Evolutionary conservation across 495 filamentous ascomycete genomes (phyloP).

Genomic region (Delitschia confertaspora): DNA sequence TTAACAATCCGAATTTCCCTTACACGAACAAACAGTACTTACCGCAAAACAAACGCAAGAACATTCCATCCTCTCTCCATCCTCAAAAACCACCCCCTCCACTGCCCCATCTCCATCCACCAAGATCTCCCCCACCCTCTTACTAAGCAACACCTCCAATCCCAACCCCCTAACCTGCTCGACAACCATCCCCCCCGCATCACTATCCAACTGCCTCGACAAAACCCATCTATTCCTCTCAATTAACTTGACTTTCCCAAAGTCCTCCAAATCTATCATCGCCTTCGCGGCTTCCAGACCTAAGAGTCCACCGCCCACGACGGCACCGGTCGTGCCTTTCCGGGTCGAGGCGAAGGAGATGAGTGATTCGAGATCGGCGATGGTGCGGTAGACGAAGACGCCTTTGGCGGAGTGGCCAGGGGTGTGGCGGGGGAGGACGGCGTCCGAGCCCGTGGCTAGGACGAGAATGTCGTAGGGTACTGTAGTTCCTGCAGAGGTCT

Average conservation of each 20-base stretch:
- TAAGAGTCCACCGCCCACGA: constrained; percentile 85
- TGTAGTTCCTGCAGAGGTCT: constrained; percentile 58
- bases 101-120: constrained; percentile 58
- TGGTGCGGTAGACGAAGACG: constrained; percentile 92
- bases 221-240: constrained; percentile 89
- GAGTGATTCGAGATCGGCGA: constrained; percentile 72
- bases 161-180: constrained; percentile 77
- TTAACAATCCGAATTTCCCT: constrained; percentile 1
- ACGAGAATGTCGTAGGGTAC: constrained; percentile 85
- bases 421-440: constrained; percentile 68
- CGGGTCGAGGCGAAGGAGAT: constrained; percentile 61
- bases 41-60: constrained; percentile 83
- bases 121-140: constrained; percentile 65
- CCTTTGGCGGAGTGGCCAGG: constrained; percentile 79
- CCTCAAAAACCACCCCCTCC: constrained; percentile 70
- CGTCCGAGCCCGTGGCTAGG: constrained; percentile 86
- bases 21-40: constrained; percentile 26
- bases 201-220: constrained; percentile 73
- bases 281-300: constrained; percentile 93
- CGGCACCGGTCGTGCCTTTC: constrained; percentile 62
- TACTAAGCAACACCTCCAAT: constrained; percentile 73
- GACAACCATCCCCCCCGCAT: constrained; percentile 76
- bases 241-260: constrained; percentile 69
- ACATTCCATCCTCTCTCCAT: constrained; percentile 74
- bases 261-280: constrained; percentile 81